phyloP scores from a whole-genome alignment of 805 yeast genomes.

The Lachancea thermotolerans region DNA sequence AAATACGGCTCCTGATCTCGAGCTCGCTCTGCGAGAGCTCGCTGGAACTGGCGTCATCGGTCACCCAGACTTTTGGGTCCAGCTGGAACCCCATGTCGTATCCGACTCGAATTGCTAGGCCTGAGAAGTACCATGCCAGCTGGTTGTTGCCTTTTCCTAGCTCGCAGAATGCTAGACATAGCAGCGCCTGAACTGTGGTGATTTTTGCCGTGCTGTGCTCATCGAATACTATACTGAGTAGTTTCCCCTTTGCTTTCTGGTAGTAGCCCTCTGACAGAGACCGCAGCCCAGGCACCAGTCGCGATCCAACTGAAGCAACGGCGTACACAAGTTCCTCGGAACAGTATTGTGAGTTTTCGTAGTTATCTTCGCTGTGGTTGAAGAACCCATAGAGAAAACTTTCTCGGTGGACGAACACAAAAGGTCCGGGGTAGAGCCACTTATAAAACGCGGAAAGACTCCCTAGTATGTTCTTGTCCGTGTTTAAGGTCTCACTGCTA shows the following conservation, averaged over 20 bases:
- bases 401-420: slow-evolving; percentile 57
- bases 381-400: slow-evolving; percentile 56
- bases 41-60: slow-evolving; percentile 31
- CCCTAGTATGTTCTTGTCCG: slow-evolving; percentile 25
- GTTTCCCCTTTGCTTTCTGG: slow-evolving; percentile 38
- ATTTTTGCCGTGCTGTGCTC: slow-evolving; percentile 38
- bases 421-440: slow-evolving; percentile 63
- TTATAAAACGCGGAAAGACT: slow-evolving; percentile 40
- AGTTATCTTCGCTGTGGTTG: slow-evolving; percentile 41
- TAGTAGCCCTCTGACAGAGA: slow-evolving; percentile 40
- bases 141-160: slow-evolving; percentile 53
- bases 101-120: slow-evolving; percentile 59
- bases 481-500: slow-evolving; percentile 19
- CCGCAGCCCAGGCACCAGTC: slow-evolving; percentile 40
- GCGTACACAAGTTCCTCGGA: slow-evolving; percentile 48
- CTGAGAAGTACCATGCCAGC: slow-evolving; percentile 57
- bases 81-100: slow-evolving; percentile 58
- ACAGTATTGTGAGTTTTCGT: slow-evolving; percentile 42
- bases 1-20: slow-evolving; percentile 51
- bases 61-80: slow-evolving; percentile 54
- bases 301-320: slow-evolving; percentile 53
- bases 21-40: slow-evolving; percentile 43
- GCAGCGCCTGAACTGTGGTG: slow-evolving; percentile 50
- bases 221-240: slow-evolving; percentile 34
- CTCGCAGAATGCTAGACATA: slow-evolving; percentile 55